A percentile compares a stretch with the other conserved stretches of the same genome.
phyloP scores from a whole-genome alignment of 2,329 filamentous ascomycete genomes.

The Byssochlamys sp. region DNA sequence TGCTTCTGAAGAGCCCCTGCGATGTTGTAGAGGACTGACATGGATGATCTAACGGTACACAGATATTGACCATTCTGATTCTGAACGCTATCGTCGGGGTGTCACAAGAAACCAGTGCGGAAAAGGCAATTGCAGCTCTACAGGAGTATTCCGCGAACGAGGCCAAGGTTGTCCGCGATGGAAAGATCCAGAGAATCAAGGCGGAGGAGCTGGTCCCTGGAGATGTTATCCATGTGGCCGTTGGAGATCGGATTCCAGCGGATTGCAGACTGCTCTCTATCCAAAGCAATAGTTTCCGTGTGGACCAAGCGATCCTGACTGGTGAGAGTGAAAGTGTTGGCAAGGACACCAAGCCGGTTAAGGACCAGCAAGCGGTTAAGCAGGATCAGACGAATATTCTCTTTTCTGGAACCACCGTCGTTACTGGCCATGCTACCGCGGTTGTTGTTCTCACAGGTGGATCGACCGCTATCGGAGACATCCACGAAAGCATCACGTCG shows the following conservation, averaged over 20 bases:
- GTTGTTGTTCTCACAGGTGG: constrained; percentile 82
- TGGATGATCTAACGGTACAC: constrained; percentile 3
- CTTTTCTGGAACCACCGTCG: constrained; percentile 95
- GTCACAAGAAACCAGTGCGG: constrained; percentile 94
- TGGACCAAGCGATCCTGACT: constrained; percentile 94
- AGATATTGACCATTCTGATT: constrained; percentile 94
- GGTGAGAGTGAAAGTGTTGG: constrained; percentile 95
- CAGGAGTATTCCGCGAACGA: constrained; percentile 99
- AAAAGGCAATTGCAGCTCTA: constrained; percentile 93
- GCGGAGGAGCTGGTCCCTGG: constrained; percentile 96
- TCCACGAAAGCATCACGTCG: constrained; percentile 94
- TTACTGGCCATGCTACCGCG: constrained; percentile 83
- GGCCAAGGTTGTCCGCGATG: constrained; percentile 83
- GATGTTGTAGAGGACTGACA: constrained; percentile 9
- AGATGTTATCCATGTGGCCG: constrained; percentile 76
- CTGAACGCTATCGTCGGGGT: constrained; percentile 96
- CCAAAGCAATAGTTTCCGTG: constrained; percentile 91
- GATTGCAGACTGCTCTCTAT: constrained; percentile 85
- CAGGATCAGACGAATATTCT: constrained; percentile 97
- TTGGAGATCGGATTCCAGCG: constrained; percentile 87
- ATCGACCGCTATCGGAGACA: constrained; percentile 91
- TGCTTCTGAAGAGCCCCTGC: constrained; percentile 15
- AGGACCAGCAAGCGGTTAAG: constrained; percentile 77
- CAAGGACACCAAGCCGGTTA: constrained; percentile 63
- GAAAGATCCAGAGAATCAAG: constrained; percentile 70